Evolutionary conservation across 352 stramenopile genomes (phyloP).

Genomic region (Pythium plurisporium): DNA sequence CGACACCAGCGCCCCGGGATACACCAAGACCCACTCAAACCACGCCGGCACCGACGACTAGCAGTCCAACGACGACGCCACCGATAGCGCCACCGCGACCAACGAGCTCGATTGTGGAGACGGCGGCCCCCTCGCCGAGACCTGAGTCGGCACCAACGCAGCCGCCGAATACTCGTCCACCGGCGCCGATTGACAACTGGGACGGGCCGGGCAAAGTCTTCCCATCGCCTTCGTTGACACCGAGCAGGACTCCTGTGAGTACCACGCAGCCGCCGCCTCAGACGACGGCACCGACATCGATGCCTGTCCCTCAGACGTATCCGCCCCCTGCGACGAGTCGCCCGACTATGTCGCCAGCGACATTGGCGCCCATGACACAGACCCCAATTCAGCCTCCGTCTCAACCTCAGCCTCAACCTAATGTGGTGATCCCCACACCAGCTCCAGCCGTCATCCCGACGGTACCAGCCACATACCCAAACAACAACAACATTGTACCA

Average conservation of each 20-base stretch:
- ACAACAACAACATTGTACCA: background rate
- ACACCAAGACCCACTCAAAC: background rate
- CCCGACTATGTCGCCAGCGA: background rate
- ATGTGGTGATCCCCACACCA: no score
- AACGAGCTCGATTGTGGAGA: background rate
- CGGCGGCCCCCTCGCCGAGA: background rate
- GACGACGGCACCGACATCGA: background rate
- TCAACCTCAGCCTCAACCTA: background rate
- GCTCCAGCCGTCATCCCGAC: no score
- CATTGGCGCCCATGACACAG: background rate
- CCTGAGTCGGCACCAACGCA: no score
- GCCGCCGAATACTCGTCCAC: background rate
- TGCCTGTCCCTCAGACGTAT: background rate
- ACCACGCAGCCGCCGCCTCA: background rate
- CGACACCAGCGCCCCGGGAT: background rate
- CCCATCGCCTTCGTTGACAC: background rate
- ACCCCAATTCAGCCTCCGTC: background rate
- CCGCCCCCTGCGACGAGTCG: background rate
- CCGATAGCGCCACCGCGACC: background rate
- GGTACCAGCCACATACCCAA: background rate
- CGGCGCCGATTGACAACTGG: background rate
- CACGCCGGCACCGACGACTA: background rate
- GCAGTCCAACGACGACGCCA: background rate
- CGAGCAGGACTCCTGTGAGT: no score
- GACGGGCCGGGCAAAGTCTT: constrained; percentile 4